These are phyloP conservation scores for Clavispora vitiphila DNA, from an alignment of 805 yeast genomes.

Conservation along the genomic window DNA sequence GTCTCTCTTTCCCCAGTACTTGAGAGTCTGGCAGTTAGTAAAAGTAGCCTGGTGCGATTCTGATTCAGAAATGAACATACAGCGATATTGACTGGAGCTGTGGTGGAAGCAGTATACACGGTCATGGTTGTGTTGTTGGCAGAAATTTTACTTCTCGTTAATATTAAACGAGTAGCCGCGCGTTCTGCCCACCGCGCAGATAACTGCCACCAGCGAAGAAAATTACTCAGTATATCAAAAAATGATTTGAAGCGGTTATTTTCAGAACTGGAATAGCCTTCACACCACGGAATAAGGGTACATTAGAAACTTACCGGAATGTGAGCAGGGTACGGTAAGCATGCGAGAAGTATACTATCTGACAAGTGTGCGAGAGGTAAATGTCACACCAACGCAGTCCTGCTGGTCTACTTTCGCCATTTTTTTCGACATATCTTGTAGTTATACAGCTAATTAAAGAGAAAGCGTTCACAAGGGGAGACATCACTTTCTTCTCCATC, in stretches of 20 bases:
- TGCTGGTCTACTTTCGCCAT: too few relatives aligned
- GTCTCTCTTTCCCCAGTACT: conserved; percentile 99
- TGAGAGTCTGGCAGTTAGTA: conserved; percentile 56
- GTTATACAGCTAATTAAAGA: conserved; percentile 1
- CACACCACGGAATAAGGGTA: too few relatives aligned
- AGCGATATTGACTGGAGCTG: conserved; percentile 98
- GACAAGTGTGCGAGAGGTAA: too few relatives aligned
- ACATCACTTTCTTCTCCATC: conserved; percentile 53
- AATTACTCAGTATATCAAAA: background rate
- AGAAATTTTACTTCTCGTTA: background rate
- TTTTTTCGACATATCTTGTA: conserved; percentile 1
- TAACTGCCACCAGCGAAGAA: background rate
- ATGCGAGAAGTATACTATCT: too few relatives aligned
- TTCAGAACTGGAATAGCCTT: too few relatives aligned
- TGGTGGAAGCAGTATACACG: conserved; percentile 69
- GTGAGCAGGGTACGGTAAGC: too few relatives aligned
- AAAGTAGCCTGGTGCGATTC: too few relatives aligned
- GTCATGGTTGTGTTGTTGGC: conserved; percentile 29
- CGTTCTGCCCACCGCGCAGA: background rate
- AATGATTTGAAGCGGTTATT: too few relatives aligned
- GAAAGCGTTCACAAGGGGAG: background rate
- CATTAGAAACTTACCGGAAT: too few relatives aligned
- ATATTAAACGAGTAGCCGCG: background rate
- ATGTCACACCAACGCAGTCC: too few relatives aligned
- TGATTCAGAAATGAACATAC: conserved; percentile 39